phyloP scores from a whole-genome alignment of 768 basidiomycete species.

The Hydnomerulius pinastri region DNA sequence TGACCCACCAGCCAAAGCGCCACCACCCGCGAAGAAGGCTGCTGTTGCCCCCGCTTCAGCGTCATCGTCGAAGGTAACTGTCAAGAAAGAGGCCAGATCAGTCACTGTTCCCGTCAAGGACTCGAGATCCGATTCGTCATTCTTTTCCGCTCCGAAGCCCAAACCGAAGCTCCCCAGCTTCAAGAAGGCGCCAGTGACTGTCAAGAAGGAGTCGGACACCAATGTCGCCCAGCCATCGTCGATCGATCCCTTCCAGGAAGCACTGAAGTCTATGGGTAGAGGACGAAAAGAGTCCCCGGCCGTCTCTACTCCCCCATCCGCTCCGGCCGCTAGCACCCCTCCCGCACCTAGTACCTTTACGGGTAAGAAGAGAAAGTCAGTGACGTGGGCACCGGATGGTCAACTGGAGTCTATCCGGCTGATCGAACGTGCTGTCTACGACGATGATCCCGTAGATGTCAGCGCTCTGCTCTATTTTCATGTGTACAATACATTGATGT shows the following conservation, averaged over 20 bases:
- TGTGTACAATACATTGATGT: slow-evolving; percentile 54
- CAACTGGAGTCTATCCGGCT: slow-evolving; percentile 73
- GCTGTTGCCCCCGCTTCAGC: slow-evolving; percentile 40
- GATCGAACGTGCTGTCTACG: slow-evolving; percentile 87
- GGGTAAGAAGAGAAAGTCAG: slow-evolving; percentile 68
- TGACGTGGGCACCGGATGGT: slow-evolving; percentile 76
- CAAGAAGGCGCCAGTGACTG: slow-evolving; percentile 66
- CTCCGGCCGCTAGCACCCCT: slow-evolving; percentile 31
- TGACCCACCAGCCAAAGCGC: slow-evolving; percentile 49
- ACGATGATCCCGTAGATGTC: slow-evolving; percentile 87
- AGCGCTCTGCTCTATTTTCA: slow-evolving; percentile 51
- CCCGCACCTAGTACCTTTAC: slow-evolving; percentile 38
- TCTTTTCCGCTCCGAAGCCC: slow-evolving; percentile 85
- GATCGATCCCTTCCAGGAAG: slow-evolving; percentile 81
- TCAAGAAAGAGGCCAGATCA: slow-evolving; percentile 60
- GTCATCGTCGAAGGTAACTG: slow-evolving; percentile 30
- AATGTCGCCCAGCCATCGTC: slow-evolving; percentile 78
- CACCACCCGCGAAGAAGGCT: slow-evolving; percentile 66
- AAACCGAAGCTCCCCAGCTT: slow-evolving; percentile 85
- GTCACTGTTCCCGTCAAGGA: slow-evolving; percentile 54
- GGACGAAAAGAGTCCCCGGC: slow-evolving; percentile 61
- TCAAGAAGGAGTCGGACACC: slow-evolving; percentile 52
- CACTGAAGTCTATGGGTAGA: slow-evolving; percentile 73
- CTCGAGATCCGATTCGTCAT: slow-evolving; percentile 83
- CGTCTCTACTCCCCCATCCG: slow-evolving; percentile 57